Evolutionary conservation across 352 stramenopile species (phyloP).

Genomic region (Phytophthora sp.): DNA sequence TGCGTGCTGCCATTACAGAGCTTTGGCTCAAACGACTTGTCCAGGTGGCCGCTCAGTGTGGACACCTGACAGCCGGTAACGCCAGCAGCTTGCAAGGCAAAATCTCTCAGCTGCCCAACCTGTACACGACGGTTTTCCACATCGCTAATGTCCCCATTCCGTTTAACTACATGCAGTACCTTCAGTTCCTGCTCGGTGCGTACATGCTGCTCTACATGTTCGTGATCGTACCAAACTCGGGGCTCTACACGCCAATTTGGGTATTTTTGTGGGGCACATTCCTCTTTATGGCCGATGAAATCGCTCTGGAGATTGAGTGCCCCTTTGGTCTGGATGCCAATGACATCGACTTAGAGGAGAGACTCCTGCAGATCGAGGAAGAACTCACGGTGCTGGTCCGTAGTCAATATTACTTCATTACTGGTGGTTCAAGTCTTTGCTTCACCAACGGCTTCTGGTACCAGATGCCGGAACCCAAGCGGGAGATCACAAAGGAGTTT

Average conservation of each 20-base stretch:
- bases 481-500: slow-evolving; percentile 25
- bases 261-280: slow-evolving; percentile 83
- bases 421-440: slow-evolving; percentile 47
- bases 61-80: slow-evolving; percentile 59
- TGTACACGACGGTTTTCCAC: slow-evolving; percentile 84
- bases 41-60: slow-evolving; percentile 57
- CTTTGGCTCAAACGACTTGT: slow-evolving; percentile 80
- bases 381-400: slow-evolving; percentile 77
- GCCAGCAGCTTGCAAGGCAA: slow-evolving; percentile 68
- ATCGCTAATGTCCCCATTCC: slow-evolving; percentile 84
- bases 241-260: slow-evolving; percentile 73
- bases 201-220: slow-evolving; percentile 85
- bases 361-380: slow-evolving; percentile 75
- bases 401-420: slow-evolving; percentile 81
- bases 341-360: slow-evolving; percentile 80
- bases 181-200: slow-evolving; percentile 62
- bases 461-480: slow-evolving; percentile 19
- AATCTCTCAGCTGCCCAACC: slow-evolving; percentile 63
- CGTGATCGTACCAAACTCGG: slow-evolving; percentile 73
- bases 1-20: slow-evolving; percentile 73
- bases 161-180: slow-evolving; percentile 88
- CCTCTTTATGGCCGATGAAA: slow-evolving; percentile 79
- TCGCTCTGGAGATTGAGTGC: slow-evolving; percentile 81
- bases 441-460: slow-evolving; percentile 28
- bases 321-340: slow-evolving; percentile 78